phyloP scores from a whole-genome alignment of 257 asterid genomes.

The Primulina tabacum region DNA sequence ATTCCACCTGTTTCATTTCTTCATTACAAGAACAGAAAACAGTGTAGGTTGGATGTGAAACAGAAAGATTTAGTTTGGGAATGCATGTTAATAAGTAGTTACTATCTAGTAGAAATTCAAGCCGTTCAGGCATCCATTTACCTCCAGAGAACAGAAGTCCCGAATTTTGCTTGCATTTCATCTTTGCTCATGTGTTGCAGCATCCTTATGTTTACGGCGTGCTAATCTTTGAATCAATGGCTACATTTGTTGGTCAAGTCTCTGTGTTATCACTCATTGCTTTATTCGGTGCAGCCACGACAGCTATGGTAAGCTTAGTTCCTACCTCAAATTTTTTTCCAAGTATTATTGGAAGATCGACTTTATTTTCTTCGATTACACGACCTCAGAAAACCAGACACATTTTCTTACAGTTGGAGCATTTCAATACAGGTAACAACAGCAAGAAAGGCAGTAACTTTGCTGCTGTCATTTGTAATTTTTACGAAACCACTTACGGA shows the following conservation, averaged over 20 bases:
- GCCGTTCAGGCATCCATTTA: too few species aligned
- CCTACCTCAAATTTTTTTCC: background rate
- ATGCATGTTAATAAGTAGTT: too few species aligned
- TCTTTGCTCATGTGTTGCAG: slow-evolving; percentile 36
- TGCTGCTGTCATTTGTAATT: slow-evolving; percentile 63
- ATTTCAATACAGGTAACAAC: slow-evolving; percentile 62
- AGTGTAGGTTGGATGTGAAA: too few species aligned
- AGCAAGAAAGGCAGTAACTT: slow-evolving; percentile 88
- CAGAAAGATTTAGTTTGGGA: too few species aligned
- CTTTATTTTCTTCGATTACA: background rate
- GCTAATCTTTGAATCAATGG: slow-evolving; percentile 82
- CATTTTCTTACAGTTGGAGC: background rate
- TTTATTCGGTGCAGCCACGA: slow-evolving; percentile 83
- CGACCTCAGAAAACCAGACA: background rate
- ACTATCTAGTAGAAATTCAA: too few species aligned
- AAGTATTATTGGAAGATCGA: background rate
- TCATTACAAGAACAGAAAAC: too few species aligned
- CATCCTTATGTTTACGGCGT: slow-evolving; percentile 82
- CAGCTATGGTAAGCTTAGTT: slow-evolving; percentile 60
- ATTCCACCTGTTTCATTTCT: too few species aligned
- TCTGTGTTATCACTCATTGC: slow-evolving; percentile 86
- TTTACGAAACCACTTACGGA: slow-evolving; percentile 81
- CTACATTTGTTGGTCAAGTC: slow-evolving; percentile 80
- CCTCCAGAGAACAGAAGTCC: too few species aligned
- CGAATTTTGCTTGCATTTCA: too few species aligned